These are phyloP conservation scores for Lentinula edodes DNA, from an alignment of 768 basidiomycete species.

Conservation along the genomic window DNA sequence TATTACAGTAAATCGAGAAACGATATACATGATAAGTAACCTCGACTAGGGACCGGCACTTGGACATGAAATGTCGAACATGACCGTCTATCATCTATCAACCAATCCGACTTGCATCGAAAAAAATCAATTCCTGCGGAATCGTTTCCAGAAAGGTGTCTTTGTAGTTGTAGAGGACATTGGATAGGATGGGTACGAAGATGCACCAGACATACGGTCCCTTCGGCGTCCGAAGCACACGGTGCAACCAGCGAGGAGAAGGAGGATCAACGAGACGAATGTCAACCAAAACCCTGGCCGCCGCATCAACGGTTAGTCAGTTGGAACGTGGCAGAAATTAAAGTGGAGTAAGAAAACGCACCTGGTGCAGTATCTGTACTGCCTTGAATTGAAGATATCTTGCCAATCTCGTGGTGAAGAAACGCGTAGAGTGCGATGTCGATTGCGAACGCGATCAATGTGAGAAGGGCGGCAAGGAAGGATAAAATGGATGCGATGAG, in stretches of 20 bases:
- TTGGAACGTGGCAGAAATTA: conserved; percentile 1
- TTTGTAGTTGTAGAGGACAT: conserved; percentile 19
- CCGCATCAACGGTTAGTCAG: not conserved
- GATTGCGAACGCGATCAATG: conserved; percentile 69
- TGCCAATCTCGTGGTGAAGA: conserved; percentile 51
- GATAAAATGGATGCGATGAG: conserved; percentile 54
- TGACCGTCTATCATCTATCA: not conserved
- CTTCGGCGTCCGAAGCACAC: conserved; percentile 66
- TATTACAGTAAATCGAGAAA: not conserved
- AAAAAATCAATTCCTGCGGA: conserved; percentile 28
- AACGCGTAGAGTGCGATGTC: conserved; percentile 70
- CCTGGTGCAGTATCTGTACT: conserved; percentile 59
- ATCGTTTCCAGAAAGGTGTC: conserved; percentile 27
- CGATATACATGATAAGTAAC: not conserved
- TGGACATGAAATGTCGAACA: not conserved
- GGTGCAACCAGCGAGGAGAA: conserved; percentile 59
- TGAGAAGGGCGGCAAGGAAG: conserved; percentile 64
- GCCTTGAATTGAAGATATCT: conserved; percentile 37
- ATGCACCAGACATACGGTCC: conserved; percentile 41
- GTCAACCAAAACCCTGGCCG: conserved; percentile 69
- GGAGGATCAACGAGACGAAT: conserved; percentile 58
- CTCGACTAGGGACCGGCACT: not conserved
- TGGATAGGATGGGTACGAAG: conserved; percentile 32
- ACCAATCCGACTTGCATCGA: not conserved
- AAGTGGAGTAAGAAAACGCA: conserved; percentile 23